Percentiles rank a stretch among this genome's conserved stretches.
phyloP scores from a whole-genome alignment of 208 protist genomes.

The Dictyostelium gargantuum region DNA sequence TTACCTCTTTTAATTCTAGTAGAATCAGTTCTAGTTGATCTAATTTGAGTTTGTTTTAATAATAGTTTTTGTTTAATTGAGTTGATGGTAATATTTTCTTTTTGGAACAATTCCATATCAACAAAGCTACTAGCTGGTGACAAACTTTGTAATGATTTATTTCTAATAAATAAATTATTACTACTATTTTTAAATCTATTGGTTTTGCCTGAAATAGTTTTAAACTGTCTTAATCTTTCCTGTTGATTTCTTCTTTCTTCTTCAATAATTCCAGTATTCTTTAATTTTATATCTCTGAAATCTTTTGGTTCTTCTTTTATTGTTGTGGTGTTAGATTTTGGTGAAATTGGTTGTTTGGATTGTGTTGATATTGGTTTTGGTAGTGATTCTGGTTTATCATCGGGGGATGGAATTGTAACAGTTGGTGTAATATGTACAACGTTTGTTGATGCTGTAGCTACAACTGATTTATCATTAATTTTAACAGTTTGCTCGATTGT shows the following conservation, averaged over 20 bases:
- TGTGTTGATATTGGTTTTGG: neutral
- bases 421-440: neutral
- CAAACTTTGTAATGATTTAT: neutral
- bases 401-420: neutral
- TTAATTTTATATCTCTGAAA: constrained; percentile 8
- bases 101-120: neutral
- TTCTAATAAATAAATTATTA: neutral
- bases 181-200: neutral
- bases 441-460: too few species aligned
- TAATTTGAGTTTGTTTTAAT: neutral
- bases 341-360: too few species aligned
- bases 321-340: too few species aligned
- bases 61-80: neutral
- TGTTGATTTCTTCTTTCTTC: neutral
- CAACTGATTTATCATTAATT: neutral
- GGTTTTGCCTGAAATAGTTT: neutral
- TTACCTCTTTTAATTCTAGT: neutral
- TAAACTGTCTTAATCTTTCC: neutral
- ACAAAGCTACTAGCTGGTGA: neutral
- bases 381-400: neutral
- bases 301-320: neutral
- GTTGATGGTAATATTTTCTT: neutral
- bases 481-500: neutral
- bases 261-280: neutral
- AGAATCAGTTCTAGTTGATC: neutral